Evolutionary conservation across 495 filamentous ascomycete species (phyloP).

Genomic region (Annulohypoxylon nitens): DNA sequence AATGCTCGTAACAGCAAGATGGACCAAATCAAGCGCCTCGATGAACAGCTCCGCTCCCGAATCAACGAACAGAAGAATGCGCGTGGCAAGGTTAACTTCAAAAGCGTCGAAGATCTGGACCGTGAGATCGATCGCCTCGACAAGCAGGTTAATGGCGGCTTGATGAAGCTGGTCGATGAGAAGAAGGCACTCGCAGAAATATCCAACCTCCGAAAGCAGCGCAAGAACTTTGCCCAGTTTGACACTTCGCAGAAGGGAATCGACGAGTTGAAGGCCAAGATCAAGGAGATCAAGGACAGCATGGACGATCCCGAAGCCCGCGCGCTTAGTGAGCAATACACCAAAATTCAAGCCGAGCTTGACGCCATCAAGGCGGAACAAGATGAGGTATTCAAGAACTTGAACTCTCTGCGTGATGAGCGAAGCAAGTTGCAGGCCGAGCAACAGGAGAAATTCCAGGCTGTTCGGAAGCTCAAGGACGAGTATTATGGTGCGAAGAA

Average conservation of each 20-base stretch:
- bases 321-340: slow-evolving; percentile 86
- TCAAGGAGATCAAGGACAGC: slow-evolving; percentile 84
- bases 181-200: slow-evolving; percentile 90
- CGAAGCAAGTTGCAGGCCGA: slow-evolving; percentile 82
- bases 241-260: slow-evolving; percentile 87
- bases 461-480: slow-evolving; percentile 87
- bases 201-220: slow-evolving; percentile 83
- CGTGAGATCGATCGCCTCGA: slow-evolving; percentile 82
- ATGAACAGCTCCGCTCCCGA: slow-evolving; percentile 82
- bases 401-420: slow-evolving; percentile 90
- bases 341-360: slow-evolving; percentile 83
- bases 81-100: slow-evolving; percentile 80
- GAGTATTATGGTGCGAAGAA: slow-evolving; percentile 81
- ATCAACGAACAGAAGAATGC: slow-evolving; percentile 88
- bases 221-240: slow-evolving; percentile 88
- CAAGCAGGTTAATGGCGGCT: slow-evolving; percentile 84
- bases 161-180: slow-evolving; percentile 95
- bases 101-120: slow-evolving; percentile 88
- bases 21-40: slow-evolving; percentile 88
- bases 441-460: slow-evolving; percentile 84
- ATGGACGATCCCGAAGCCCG: slow-evolving; percentile 94
- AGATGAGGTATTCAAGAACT: slow-evolving; percentile 85
- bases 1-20: slow-evolving; percentile 76
- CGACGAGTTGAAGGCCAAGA: slow-evolving; percentile 83
- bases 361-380: slow-evolving; percentile 91